Conservation (phyloP, 768 basidiomycete species). For the Gloeophyllum trabeum region DNA sequence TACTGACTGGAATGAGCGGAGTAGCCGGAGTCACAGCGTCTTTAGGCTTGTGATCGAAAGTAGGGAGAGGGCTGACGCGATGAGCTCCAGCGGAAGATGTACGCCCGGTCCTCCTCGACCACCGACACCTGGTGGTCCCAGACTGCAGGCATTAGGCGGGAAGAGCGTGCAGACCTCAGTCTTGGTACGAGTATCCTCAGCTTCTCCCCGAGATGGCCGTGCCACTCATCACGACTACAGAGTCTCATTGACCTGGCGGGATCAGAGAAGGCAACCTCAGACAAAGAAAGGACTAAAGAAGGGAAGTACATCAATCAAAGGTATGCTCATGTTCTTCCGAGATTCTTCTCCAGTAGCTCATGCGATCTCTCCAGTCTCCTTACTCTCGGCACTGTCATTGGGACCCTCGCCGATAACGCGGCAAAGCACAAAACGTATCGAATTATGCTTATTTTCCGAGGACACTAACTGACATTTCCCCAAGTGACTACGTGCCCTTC, state of each 20-base stretch:
- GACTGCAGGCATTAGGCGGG: conserved; percentile 68
- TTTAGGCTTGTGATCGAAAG: conserved; percentile 91
- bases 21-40: conserved; percentile 89
- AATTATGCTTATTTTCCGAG: too few species aligned
- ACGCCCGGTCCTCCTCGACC: conserved; percentile 46
- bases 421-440: conserved; percentile 62
- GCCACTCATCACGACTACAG: conserved; percentile 22
- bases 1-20: conserved; percentile 98
- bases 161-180: conserved; percentile 71
- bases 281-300: conserved; percentile 92
- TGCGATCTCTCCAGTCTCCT: conserved; percentile 51
- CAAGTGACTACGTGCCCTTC: conserved; percentile 84
- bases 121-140: conserved; percentile 45
- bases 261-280: conserved; percentile 90
- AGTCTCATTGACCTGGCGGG: conserved; percentile 94
- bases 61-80: conserved; percentile 54
- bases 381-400: conserved; percentile 88
- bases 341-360: not conserved
- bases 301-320: conserved; percentile 95
- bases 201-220: not conserved
- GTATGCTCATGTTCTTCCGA: conserved; percentile 18
- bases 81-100: conserved; percentile 29
- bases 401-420: conserved; percentile 83
- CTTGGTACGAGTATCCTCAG: conserved; percentile 29
- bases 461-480: not conserved